Percentiles rank a stretch among this genome's conserved stretches.
Conservation (phyloP, 2,329 filamentous ascomycete genomes). For the Colletotrichum brevisporum region DNA sequence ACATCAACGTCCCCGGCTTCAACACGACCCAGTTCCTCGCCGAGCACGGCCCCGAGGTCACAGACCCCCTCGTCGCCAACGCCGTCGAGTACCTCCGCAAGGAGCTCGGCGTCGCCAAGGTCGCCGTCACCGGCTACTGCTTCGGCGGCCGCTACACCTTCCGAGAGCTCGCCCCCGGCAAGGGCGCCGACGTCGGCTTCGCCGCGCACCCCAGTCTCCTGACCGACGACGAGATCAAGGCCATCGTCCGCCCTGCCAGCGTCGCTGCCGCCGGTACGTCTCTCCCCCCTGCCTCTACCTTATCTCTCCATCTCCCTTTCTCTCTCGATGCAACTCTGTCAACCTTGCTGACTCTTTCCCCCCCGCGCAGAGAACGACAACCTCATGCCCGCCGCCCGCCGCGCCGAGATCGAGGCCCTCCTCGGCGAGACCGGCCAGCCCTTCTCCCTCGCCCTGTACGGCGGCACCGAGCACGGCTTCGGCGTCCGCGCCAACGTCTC, state of each 20-base stretch:
- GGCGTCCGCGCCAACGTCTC: conserved; percentile 75
- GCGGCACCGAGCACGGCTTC: conserved; percentile 80
- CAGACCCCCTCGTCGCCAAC: conserved; percentile 63
- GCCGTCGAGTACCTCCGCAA: conserved; percentile 61
- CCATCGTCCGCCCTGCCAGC: conserved; percentile 68
- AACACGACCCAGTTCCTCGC: conserved; percentile 57
- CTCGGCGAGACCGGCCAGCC: conserved; percentile 65
- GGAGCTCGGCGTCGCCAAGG: conserved; percentile 63
- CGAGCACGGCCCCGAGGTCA: conserved; percentile 55
- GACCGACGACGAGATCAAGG: conserved; percentile 70
- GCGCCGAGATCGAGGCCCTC: conserved; percentile 70
- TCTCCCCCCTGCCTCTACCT: too few species aligned
- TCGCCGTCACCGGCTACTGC: conserved; percentile 75
- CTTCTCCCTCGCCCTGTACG: conserved; percentile 80
- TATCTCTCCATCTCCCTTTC: not conserved
- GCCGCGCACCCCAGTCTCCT: conserved; percentile 76
- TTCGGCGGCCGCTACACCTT: conserved; percentile 73
- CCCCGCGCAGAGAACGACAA: conserved; percentile 65
- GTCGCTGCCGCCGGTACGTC: conserved; percentile 72
- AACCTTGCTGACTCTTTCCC: conserved; percentile 25
- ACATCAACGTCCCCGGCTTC: conserved; percentile 54
- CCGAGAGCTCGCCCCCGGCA: conserved; percentile 65
- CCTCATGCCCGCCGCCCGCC: conserved; percentile 70
- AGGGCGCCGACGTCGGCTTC: conserved; percentile 70
- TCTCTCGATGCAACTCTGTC: not conserved